Conservation (phyloP, 257 asterid species). For the Thymus quinquecostatus region DNA sequence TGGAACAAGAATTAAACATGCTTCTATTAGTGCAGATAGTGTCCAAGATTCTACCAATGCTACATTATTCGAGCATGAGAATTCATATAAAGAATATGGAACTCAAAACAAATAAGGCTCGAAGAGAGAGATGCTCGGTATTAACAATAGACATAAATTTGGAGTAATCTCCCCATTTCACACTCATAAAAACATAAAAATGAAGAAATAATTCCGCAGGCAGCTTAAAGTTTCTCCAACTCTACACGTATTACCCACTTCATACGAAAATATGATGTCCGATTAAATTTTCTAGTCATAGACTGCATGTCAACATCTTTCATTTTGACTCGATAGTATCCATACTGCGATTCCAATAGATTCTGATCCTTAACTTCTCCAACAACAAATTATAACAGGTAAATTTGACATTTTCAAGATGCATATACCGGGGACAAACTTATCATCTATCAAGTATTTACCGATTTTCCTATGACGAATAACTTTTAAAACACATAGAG, state of each 20-base stretch:
- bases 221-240: neutral
- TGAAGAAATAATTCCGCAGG: neutral
- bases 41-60: neutral
- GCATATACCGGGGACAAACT: neutral
- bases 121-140: neutral
- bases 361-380: neutral
- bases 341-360: no score
- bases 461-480: neutral
- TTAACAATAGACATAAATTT: neutral
- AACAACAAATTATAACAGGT: neutral
- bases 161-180: neutral
- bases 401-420: neutral
- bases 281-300: neutral
- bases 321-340: neutral
- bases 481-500: neutral
- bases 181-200: constrained; percentile 8
- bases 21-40: no score
- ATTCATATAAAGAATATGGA: neutral
- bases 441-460: neutral
- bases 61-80: neutral
- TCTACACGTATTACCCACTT: neutral
- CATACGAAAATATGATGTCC: neutral
- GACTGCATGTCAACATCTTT: neutral
- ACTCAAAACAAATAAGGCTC: neutral
- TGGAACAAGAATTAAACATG: neutral